Base-by-base conservation (phyloP, 768 basidiomycete species). In the Hygrophoropsis aurantiaca region DNA sequence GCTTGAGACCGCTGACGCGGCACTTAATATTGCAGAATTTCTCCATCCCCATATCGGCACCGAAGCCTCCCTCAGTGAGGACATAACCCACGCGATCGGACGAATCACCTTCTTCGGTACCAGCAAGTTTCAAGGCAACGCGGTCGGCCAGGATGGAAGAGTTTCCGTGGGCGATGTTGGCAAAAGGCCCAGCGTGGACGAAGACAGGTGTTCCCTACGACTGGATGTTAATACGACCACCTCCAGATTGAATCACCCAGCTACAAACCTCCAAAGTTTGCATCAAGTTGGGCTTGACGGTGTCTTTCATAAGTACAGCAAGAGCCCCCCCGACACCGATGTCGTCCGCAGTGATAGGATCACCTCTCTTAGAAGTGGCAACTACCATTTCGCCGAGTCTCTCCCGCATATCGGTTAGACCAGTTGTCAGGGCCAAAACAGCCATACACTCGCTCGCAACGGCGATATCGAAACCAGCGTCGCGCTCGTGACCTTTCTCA, bases 1-100 rank as follows among this genome's bases (percentile, higher is more conserved):
- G 97, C 47, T 75, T 87, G 61, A 98, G 79, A 40, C 94, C 95
- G 51, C 90, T 94, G 48, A 88, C 77, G 50, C 95, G 85, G 67
- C 94, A 97, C 69, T 99, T 99, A 78, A 99, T 97, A 71, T 98
- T 97, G 78, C 92, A 97, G 79, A 98, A 99, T 69, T 99, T 97
- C 71, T 94, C 92, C 91, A 94, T 91, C 32, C 93, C 95, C 84
- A 98, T 99, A 66, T 99, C 95, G 18, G 95, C 94, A 47, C 95
- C 95, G 69, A 98, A 99, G 36, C 95, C 95, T 60, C 93, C 94
- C 71, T 99, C 95, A 23, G 95, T 99, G 56, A 99, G 81, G 49
- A 98, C 95, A 59, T 97, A 99, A 33, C 95, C 95, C 37, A 86
- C 82, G 40, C 85, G 84, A 44, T 85, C 84, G 5, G 85, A 54